Conservation (phyloP, 371 early-diverging fungal species). For the Apophysomyces ossiformis region DNA sequence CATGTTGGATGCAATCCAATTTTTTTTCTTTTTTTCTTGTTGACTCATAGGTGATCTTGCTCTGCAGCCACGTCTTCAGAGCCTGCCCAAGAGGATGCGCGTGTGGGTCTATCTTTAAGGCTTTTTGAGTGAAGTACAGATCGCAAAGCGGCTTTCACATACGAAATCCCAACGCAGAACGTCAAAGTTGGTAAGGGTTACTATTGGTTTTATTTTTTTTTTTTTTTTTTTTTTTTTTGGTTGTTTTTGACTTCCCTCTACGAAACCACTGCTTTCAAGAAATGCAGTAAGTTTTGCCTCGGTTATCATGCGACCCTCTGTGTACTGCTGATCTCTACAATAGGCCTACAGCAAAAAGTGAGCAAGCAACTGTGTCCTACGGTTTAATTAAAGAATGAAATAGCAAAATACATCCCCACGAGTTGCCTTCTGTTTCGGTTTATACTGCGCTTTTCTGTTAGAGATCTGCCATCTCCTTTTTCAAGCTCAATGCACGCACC, state of each 20-base stretch:
- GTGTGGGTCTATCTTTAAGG: background rate
- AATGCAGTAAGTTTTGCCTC: background rate
- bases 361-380: no score
- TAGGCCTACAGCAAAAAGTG: background rate
- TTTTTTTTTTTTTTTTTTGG: no score
- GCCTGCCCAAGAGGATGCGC: background rate
- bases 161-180: background rate
- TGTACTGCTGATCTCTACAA: background rate
- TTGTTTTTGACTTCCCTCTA: background rate
- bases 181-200: background rate
- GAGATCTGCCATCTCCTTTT: no score
- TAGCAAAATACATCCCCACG: no score
- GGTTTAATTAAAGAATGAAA: no score
- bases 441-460: no score
- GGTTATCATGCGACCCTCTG: background rate
- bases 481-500: no score
- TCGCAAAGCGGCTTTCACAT: background rate
- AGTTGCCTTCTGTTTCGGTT: no score
- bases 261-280: background rate
- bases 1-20: background rate
- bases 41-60: background rate
- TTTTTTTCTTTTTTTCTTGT: background rate
- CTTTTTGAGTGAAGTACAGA: background rate
- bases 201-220: no score
- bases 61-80: background rate